Conservation (phyloP, 2,329 filamentous ascomycete genomes). For the Ascocoryne sarcoides region DNA sequence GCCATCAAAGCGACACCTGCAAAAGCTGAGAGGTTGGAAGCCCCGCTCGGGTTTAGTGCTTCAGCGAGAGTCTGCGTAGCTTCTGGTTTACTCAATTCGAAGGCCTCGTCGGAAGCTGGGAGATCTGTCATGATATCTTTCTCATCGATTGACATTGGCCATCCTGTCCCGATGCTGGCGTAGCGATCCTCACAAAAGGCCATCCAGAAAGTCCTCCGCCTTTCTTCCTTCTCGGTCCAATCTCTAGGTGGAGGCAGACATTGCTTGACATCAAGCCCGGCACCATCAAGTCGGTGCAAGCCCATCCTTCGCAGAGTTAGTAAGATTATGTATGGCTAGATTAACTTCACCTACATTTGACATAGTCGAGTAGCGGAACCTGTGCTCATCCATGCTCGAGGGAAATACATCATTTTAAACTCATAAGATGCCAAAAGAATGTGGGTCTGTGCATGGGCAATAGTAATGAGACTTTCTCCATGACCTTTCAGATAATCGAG, state of each 20-base stretch:
- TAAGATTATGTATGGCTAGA: slow-evolving; percentile 30
- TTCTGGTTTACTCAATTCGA: slow-evolving; percentile 68
- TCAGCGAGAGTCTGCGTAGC: slow-evolving; percentile 62
- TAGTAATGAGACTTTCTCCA: slow-evolving; percentile 78
- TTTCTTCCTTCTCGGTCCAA: slow-evolving; percentile 89
- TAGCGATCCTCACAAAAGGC: slow-evolving; percentile 85
- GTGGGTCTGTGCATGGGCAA: slow-evolving; percentile 82
- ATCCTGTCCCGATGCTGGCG: slow-evolving; percentile 90
- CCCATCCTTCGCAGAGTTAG: slow-evolving; percentile 71
- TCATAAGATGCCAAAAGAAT: slow-evolving; percentile 74
- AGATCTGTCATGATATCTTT: slow-evolving; percentile 81
- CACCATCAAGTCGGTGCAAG: slow-evolving; percentile 75
- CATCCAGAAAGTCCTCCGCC: slow-evolving; percentile 91
- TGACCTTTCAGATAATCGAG: slow-evolving; percentile 85
- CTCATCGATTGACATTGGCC: slow-evolving; percentile 93
- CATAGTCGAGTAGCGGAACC: slow-evolving; percentile 72
- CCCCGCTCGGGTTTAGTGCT: slow-evolving; percentile 62
- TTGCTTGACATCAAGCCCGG: slow-evolving; percentile 83
- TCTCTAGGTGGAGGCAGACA: slow-evolving; percentile 79
- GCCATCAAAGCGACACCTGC: slow-evolving; percentile 76
- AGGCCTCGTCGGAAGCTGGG: slow-evolving; percentile 77
- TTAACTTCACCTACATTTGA: slow-evolving; percentile 59
- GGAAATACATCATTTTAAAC: slow-evolving; percentile 97
- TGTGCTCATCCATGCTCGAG: slow-evolving; percentile 87
- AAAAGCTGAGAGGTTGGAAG: slow-evolving; percentile 65